phyloP scores from a whole-genome alignment of 495 filamentous ascomycete genomes.

The Penicillium pancosmium region DNA sequence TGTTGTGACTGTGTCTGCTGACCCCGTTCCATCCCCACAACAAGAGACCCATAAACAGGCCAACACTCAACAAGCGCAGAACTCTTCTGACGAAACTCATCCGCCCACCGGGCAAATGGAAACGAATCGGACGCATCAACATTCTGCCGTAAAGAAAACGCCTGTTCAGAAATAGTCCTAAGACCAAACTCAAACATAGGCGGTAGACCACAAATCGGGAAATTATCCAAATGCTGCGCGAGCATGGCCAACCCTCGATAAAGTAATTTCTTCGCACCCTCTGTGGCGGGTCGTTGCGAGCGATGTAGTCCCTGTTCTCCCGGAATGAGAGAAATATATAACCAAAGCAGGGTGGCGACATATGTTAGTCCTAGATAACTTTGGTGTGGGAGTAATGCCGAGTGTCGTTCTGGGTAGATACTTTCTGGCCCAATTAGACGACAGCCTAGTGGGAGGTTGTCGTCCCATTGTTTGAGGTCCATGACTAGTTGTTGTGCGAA shows the following conservation, averaged over 20 bases:
- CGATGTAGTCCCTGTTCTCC: constrained; percentile 37
- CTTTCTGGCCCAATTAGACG: constrained; percentile 46
- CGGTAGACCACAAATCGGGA: constrained; percentile 49
- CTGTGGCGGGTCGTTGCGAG: constrained; percentile 42
- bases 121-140: constrained; percentile 38
- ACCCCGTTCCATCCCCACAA: constrained; percentile 37
- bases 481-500: constrained; percentile 46
- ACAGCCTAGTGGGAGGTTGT: constrained; percentile 43
- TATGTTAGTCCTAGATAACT: constrained; percentile 52
- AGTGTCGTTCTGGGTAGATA: constrained; percentile 46
- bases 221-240: constrained; percentile 51
- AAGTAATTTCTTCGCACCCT: constrained; percentile 49
- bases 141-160: constrained; percentile 36
- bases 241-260: constrained; percentile 46
- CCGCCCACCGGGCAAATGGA: constrained; percentile 43
- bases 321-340: constrained; percentile 44
- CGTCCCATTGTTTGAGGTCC: constrained; percentile 46
- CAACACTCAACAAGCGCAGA: constrained; percentile 32
- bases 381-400: constrained; percentile 52
- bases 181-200: constrained; percentile 49
- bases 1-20: constrained; percentile 15
- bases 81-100: constrained; percentile 40
- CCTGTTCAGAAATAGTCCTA: constrained; percentile 44
- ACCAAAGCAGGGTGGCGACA: constrained; percentile 46
- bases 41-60: constrained; percentile 42